Evolutionary conservation across 108 stramenopile species (phyloP), one percentile per base, ranked within the genome.

Genomic region (Asterionellopsis glacialis): DNA sequence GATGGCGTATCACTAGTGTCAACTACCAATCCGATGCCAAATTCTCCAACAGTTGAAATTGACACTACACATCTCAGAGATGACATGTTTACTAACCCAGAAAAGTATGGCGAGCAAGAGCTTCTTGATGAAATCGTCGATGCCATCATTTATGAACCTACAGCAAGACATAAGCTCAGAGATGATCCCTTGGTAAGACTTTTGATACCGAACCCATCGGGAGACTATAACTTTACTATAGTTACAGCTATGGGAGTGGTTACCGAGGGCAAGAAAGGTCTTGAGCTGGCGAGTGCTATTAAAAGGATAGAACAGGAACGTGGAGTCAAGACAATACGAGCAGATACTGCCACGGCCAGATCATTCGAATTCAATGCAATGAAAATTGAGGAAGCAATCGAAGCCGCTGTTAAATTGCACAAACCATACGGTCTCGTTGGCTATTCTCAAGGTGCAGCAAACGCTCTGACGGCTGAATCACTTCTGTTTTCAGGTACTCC

Each of bases 191-290:
- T 94, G 15, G 83, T 79, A 5, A 56, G 87, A 44, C 60, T 94
- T 41, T 73, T 94, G 18, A 84, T 94, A 39, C 61, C 75, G 10
- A 94, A 94, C 68, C 80, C 73, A 13, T 77, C 80, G 21, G 93
- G 89, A 12, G 26, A 59, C 22, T 94, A 94, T 51, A 67, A 94
- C 41, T 91, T 94, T 68, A 76, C 84, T 0, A 82, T 94, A 28
- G 87, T 94, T 18, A 71, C 81, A 52, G 93, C 93, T 2, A 90
- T 94, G 88, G 93, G 93, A 1, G 93, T 94, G 16, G 85, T 94
- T 26, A 94, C 93, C 11, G 93, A 94, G 21, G 93, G 93, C 16
- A 84, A 90, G 64, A 73, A 85, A 49, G 93, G 93, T 1, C 65
- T 70, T n/a, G 93, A 94, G 50, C 75, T 94, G 15, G 64, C 81